Evolutionary conservation across 179 eudicot species (phyloP), one percentile per base, ranked within the genome.

Genomic region (Beta corolliflora): DNA sequence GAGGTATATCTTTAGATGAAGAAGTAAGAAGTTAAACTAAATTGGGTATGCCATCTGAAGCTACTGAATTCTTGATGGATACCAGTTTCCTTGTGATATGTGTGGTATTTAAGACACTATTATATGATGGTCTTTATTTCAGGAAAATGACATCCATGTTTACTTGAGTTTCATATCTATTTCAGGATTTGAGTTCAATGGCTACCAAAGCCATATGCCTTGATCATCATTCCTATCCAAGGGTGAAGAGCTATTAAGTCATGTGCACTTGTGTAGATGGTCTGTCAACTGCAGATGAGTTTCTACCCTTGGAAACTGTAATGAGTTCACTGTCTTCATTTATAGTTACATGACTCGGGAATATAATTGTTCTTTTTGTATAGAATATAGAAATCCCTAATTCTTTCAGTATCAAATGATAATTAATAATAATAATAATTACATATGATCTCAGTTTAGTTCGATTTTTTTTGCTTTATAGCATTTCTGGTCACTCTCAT

Each of bases 211-310:
- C 61, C 58, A 45, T 72, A 44, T 78, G 69, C 52, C 53, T 65
- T 65, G 44, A 79, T 79, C 58, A 23, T 54, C 70, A 59, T 75
- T 23, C 59, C 66, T 78, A 72, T 77, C 72, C 63, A 55, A 25
- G 73, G 84, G 77, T 61, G 87, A 88, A 70, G 79, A 71, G 81
- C 81, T 86, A 61, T 80, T 75, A 77, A 85, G 77, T 81, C 84
- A 66, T 77, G 85, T 88, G 87, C 89, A 82, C 85, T 86, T 82
- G 86, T 88, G 91, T 94, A 93, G 93, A 89, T 87, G 82, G 89
- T 87, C 87, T 86, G 86, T 80, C 89, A 73, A 85, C 85, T 81
- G 95, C 97, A 95, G 97, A 93, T 95, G 97, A 93, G 98, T 92
- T 88, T 90, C 94, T 93, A 86, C 97, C 89, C 92, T 87, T 86